Evolutionary conservation across 257 asterid species (phyloP).

Genomic region (Nicotiana tomentosiformis): DNA sequence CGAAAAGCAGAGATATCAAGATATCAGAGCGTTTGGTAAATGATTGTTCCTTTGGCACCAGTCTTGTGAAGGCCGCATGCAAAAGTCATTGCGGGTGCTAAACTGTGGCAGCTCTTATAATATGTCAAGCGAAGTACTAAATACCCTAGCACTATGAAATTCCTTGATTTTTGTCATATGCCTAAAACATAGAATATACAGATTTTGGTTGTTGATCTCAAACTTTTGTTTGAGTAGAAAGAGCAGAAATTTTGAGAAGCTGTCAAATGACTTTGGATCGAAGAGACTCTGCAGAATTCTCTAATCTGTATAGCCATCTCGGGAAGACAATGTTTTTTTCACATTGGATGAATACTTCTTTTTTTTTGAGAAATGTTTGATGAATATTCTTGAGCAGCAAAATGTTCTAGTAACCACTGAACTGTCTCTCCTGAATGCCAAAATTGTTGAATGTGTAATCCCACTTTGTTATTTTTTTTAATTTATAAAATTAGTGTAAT

Average conservation of each 20-base stretch:
- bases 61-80: neutral
- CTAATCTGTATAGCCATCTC: neutral
- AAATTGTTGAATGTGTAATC: neutral
- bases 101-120: neutral
- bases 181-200: neutral
- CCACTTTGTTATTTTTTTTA: too few species aligned
- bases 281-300: neutral
- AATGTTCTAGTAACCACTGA: neutral
- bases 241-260: neutral
- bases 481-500: too few species aligned
- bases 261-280: neutral
- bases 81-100: neutral
- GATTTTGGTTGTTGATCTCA: neutral
- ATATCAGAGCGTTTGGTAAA: too few species aligned
- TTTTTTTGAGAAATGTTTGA: neutral
- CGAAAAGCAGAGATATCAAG: neutral
- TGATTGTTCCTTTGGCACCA: neutral
- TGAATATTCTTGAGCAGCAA: neutral
- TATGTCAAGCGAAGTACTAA: neutral
- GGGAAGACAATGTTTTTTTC: neutral
- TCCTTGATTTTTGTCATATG: neutral
- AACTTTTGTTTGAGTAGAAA: neutral
- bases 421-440: neutral
- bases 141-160: neutral
- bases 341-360: too few species aligned